phyloP scores from a whole-genome alignment of 176 grass and related monocot genomes.

The Neostapfia colusana region DNA sequence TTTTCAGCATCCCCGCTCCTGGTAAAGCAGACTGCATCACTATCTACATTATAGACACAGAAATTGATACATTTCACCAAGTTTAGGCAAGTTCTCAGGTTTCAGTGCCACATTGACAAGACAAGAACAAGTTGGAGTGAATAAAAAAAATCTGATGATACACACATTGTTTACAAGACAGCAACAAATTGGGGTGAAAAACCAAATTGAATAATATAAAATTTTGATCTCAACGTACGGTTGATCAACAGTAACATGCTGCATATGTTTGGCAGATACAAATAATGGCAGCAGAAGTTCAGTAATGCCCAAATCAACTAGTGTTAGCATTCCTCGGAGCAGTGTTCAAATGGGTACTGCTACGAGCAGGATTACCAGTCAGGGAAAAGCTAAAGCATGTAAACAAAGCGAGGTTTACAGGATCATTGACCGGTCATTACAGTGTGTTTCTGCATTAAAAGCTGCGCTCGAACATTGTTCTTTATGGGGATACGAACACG shows the following conservation, averaged over 20 bases:
- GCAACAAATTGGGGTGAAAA: background rate
- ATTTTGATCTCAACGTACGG: background rate
- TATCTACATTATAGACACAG: slow-evolving; percentile 14
- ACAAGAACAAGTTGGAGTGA: background rate
- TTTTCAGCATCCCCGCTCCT: slow-evolving; percentile 61
- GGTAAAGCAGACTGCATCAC: slow-evolving; percentile 45
- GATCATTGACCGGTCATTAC: slow-evolving; percentile 74
- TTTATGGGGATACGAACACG: slow-evolving; percentile 56
- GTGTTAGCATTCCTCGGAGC: background rate
- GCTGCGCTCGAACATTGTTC: slow-evolving; percentile 59
- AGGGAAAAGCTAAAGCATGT: slow-evolving; percentile 51
- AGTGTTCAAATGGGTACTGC: slow-evolving; percentile 21
- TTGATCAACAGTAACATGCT: slow-evolving; percentile 2
- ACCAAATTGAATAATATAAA: background rate
- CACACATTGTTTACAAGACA: background rate
- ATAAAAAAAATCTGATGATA: background rate
- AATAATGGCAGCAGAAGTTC: background rate
- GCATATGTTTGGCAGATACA: background rate
- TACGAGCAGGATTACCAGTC: slow-evolving; percentile 32
- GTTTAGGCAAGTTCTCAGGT: slow-evolving; percentile 11
- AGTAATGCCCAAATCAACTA: background rate
- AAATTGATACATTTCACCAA: slow-evolving; percentile 29
- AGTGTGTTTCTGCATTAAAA: slow-evolving; percentile 86
- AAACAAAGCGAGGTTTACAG: slow-evolving; percentile 60
- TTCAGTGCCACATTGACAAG: slow-evolving; percentile 27